Base-by-base conservation (phyloP, 2,329 filamentous ascomycete genomes). In the Curvularia hawaiiensis region DNA sequence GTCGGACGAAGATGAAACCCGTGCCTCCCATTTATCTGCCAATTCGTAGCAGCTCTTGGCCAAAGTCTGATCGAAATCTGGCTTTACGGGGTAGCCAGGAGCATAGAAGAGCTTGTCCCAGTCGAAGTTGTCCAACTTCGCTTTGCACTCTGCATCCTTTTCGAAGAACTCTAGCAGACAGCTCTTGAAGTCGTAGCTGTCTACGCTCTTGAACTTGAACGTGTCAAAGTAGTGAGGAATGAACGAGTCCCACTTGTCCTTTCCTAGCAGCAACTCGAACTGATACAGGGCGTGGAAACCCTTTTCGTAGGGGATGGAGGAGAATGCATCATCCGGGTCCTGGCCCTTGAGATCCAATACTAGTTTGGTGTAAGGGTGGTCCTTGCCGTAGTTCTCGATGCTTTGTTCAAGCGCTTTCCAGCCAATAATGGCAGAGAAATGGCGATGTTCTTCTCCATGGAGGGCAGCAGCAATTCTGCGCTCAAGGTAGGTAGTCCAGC, bases 311-410 rank as follows among this genome's bases (percentile, higher is more conserved):
- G 95, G 92, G 33, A 98, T 83, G 26, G 87, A 90, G 65, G 90
- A 96, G 79, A 98, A 99, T 1, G 94, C 91, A 76, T 99, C 95
- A 75, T 98, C 95, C 0, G 95, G 95, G 68, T 98, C 94, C 65
- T 95, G 89, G 56, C 91, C 92, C 73, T 94, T 90, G 62, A 98
- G 88, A 73, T 91, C 88, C 59, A 93, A 85, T 64, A 97, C 87
- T 52, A 99, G 84, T 76, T 96, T 96, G 8, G 95, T 99, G 79
- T 95, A 98, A 67, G 94, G 90, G 73, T 97, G 92, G 63, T 96
- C 90, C 50, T 86, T 81, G 39, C 94, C 94, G 69, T 89, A 95
- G 39, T 88, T 83, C 33, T 89, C 83, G 35, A 98, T 87, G 6
- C 91, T 86, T 69, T 97, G 92, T 78, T 90, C 84, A 18, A 97